Evolutionary conservation across 805 yeast genomes (phyloP), one percentile per base, ranked within the genome.

Genomic region (Metschnikowia lochheadii): DNA sequence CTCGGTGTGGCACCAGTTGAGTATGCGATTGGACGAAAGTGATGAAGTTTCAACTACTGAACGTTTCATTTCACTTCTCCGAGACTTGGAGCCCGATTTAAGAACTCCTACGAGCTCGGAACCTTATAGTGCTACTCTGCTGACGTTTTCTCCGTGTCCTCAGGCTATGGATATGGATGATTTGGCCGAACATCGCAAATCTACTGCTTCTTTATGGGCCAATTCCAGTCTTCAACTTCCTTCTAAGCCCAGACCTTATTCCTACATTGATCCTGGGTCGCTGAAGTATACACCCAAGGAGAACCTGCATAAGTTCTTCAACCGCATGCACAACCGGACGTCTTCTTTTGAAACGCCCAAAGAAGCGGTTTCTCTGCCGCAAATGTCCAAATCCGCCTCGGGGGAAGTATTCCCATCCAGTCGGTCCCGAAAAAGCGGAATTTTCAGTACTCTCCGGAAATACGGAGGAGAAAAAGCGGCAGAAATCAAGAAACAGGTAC

Each of bases 321-420:
- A 44, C 14, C 72, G 86, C 55, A 78, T 83, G 54, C 89, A 84
- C 58, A 76, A 79, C 44, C 77, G 87, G 50, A 77, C 85, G n/a
- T 79, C 77, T 44, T 82, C 87, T 0, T 37, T 49, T 5, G 57
- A 54, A 39, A 47, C 56, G 15, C 36, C 31, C 26, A 48, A 49
- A 15, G 56, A 53, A 8, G 10, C 39, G 3, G 10, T 15, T 14
- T 15, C 21, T 20, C 48, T 6, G 32, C 45, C 38, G 20, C 45
- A 32, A 21, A n/a, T 33, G 29, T 5, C 45, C 37, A 42, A 42
- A 29, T 42, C 45, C 2, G 38, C 26, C 2, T 29, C 44, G 13
- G 34, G 45, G 8, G 45, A 42, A 29, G 38, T 33, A 15, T n/a
- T 33, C 13, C 10, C 43, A 3, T 40, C 43, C 21, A 33, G 20